Evolutionary conservation across 2,329 filamentous ascomycete species (phyloP).

Genomic region (Rhytidhysteron rufulum): DNA sequence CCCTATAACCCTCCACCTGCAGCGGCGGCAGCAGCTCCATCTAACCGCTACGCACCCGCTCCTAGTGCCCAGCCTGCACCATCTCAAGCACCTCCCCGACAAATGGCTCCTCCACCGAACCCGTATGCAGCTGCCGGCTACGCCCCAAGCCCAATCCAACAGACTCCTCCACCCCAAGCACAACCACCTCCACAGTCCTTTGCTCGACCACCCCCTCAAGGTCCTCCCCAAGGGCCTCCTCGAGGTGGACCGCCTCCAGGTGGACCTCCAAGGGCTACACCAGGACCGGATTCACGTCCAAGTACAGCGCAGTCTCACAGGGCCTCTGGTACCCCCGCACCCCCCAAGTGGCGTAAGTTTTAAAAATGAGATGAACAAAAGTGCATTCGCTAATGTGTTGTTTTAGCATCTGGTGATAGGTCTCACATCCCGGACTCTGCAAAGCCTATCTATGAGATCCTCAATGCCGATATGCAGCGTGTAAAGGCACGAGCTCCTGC

Average conservation of each 20-base stretch:
- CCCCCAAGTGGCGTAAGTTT: conserved; percentile 66
- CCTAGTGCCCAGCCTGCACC: conserved; percentile 53
- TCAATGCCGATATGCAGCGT: conserved; percentile 80
- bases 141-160: conserved; percentile 1
- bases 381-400: neutral
- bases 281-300: conserved; percentile 37
- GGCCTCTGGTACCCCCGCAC: conserved; percentile 45
- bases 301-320: conserved; percentile 49
- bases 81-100: conserved; percentile 30
- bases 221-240: conserved; percentile 38
- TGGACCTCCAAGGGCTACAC: conserved; percentile 41
- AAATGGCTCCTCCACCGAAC: conserved; percentile 36
- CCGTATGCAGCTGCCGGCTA: conserved; percentile 30
- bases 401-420: conserved; percentile 67
- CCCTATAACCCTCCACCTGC: conserved; percentile 78
- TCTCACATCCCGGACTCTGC: conserved; percentile 80
- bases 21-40: conserved; percentile 46
- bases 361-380: neutral
- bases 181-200: conserved; percentile 18
- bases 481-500: conserved; percentile 81
- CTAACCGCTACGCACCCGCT: conserved; percentile 62
- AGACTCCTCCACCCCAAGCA: conserved; percentile 18
- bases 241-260: conserved; percentile 39
- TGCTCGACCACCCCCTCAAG: conserved; percentile 15
- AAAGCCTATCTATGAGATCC: conserved; percentile 73